Base-by-base conservation (phyloP, 371 early-diverging fungal genomes). In the Mucor racemosus region DNA sequence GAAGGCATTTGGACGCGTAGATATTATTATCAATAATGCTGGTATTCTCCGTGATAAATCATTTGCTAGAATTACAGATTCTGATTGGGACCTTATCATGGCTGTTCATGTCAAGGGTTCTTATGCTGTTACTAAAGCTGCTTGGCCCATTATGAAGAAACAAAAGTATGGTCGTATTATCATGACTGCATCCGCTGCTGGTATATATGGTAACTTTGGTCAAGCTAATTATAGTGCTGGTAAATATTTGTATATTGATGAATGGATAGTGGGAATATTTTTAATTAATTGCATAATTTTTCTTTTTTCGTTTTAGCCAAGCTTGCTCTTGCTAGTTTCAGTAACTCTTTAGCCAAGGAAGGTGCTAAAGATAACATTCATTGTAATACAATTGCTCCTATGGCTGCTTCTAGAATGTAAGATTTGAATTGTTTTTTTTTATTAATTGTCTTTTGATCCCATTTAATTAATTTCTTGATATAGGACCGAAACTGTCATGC, bases 201-300 rank as follows among this genome's bases (percentile, higher is more conserved):
- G 99, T 73, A 81, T 99, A 40, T 98, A 98, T 79, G 99, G 99
- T 74, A 99, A 99, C 91, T 99, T 97, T 89, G 99, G 99, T 56
- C 97, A 98, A 83, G 93, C 97, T 60, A 98, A 98, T 90, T 99
- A 98, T 81, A 86, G 88, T 62, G 88, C 95, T 66, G 82, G 82
- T 81, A 78, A 69, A 67, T 39, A 21, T 14, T 40, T 48, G 19
- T 19, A 48, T 19, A 21, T 48, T 19, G 7, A n/a, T n/a, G n/a
- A n/a, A n/a, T n/a, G n/a, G n/a, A n/a, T 35, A 39, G 11, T 55
- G 64, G 64, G 35, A 62, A 55, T 19, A n/a, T n/a, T 55, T 55
- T 59, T 58, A 50, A 33, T 8, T 17, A 31, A 15, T 19, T 48
- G 48, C 21, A 21, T 41, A 34, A 56, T 46, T 58, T 35, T 40